Base-by-base conservation (phyloP, 768 basidiomycete genomes). In the Suillus weaverae region DNA sequence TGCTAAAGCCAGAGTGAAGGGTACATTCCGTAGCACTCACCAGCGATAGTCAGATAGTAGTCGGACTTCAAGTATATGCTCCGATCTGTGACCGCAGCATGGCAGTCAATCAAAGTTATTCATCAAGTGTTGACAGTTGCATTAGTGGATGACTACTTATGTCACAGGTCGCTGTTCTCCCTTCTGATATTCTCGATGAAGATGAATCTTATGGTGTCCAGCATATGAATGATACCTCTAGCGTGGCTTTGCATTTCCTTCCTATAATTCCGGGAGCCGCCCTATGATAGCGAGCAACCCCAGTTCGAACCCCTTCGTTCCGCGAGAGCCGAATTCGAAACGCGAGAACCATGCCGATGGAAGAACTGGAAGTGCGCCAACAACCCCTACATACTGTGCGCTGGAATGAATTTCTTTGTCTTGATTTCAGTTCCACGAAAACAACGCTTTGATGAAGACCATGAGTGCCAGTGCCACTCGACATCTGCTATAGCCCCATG, bases 401-500 rank as follows among this genome's bases (percentile, higher is more conserved):
- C 30, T 10, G 71, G 67, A 54, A 74, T 65, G 54, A 75, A 79
- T 0, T 68, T 63, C 32, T 66, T 65, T 2, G 76, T 70, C n/a
- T 68, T 60, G 53, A 76, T 64, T 20, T 72, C 73, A 16, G 64
- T 50, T 2, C 71, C 77, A 6, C 71, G 65, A 38, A 77, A 74
- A 2, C 69, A 70, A 39, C 81, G 67, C 35, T 65, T 72, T 5
- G 77, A 73, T 0, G 78, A 72, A 18, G 69, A 69, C 5, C 78
- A 38, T 0, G 69, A 1, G n/a, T 68, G 72, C 74, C 78, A 80
- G n/a, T 68, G 72, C 74, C 78, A 80, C 13, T 79, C 72, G 0
- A 81, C 77, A 54, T 73, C 65, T 6, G 73, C 81, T 2, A 81
- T 69, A 2, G 9, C 14, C 38, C 14, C 38, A 51, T 61, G 0